A percentile compares a stretch with the other conserved stretches of the same genome.
Conservation (phyloP, 768 basidiomycete genomes). For the Tulasnella calospora region DNA sequence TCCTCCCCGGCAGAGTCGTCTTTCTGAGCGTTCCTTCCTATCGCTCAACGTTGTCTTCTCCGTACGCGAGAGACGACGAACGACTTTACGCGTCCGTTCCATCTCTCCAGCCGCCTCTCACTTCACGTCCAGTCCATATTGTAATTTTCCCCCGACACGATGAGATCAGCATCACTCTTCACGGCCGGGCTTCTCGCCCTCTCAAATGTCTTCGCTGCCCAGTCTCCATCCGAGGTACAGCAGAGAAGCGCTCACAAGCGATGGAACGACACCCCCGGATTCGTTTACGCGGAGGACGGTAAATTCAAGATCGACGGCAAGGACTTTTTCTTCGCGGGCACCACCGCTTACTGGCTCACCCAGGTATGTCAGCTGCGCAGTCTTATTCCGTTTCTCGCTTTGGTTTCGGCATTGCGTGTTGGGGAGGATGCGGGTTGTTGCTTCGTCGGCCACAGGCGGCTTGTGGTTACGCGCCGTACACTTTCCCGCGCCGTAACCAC, state of each 20-base stretch:
- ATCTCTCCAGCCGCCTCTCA: neutral
- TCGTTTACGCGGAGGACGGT: constrained; percentile 8
- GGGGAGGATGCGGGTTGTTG: too few species aligned
- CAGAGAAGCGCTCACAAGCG: neutral
- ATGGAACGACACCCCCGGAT: neutral
- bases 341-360: constrained; percentile 26
- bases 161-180: constrained; percentile 2
- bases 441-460: too few species aligned
- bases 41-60: neutral
- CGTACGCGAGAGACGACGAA: neutral
- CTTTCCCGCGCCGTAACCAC: neutral
- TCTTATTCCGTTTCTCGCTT: neutral
- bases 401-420: too few species aligned
- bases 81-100: neutral
- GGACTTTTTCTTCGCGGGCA: constrained; percentile 17
- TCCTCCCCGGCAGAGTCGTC: neutral
- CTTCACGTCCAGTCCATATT: neutral
- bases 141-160: neutral
- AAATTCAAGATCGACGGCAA: constrained; percentile 20
- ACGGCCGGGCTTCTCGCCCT: constrained; percentile 9
- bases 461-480: neutral
- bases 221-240: neutral
- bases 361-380: constrained; percentile 15
- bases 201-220: neutral
- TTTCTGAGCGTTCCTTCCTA: neutral